These are phyloP conservation scores for Aphanocladium album DNA, from an alignment of 2,329 filamentous ascomycete species.

Conservation along the genomic window DNA sequence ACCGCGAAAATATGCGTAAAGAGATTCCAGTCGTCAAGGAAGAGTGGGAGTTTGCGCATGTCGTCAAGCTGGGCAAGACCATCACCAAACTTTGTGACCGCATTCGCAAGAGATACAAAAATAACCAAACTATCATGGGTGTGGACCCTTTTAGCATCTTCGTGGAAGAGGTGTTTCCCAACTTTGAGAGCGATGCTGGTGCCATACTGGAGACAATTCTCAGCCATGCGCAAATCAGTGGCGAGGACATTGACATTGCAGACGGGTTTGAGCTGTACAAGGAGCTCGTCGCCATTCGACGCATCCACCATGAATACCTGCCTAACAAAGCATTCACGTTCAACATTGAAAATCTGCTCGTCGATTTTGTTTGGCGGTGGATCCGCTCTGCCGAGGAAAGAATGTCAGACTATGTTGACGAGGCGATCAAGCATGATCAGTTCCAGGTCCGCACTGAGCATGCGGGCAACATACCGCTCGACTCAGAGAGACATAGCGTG, in stretches of 20 bases:
- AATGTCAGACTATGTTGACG: conserved; percentile 78
- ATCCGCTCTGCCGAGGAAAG: conserved; percentile 74
- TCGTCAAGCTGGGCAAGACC: conserved; percentile 81
- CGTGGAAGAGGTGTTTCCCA: conserved; percentile 78
- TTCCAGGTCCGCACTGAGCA: conserved; percentile 71
- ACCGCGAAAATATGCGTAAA: conserved; percentile 71
- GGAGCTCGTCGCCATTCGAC: conserved; percentile 78
- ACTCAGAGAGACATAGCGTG: conserved; percentile 85
- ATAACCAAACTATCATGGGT: conserved; percentile 82
- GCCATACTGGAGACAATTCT: conserved; percentile 82
- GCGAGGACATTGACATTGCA: conserved; percentile 74
- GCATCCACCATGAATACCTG: conserved; percentile 71
- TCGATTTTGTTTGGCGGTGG: conserved; percentile 96
- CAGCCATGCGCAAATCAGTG: conserved; percentile 61
- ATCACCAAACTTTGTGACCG: conserved; percentile 81
- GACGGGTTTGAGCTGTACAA: conserved; percentile 94
- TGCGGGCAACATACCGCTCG: conserved; percentile 58
- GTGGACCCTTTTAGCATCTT: conserved; percentile 62
- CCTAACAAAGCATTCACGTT: conserved; percentile 75
- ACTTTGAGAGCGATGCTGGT: conserved; percentile 82
- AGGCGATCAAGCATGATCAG: conserved; percentile 83
- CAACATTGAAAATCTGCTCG: conserved; percentile 77
- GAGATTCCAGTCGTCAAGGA: conserved; percentile 75
- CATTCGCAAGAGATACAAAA: conserved; percentile 88
- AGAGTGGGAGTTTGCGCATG: conserved; percentile 85